These are phyloP conservation scores for Bryoglossum gracile DNA, from an alignment of 495 filamentous ascomycete genomes.

Conservation along the genomic window DNA sequence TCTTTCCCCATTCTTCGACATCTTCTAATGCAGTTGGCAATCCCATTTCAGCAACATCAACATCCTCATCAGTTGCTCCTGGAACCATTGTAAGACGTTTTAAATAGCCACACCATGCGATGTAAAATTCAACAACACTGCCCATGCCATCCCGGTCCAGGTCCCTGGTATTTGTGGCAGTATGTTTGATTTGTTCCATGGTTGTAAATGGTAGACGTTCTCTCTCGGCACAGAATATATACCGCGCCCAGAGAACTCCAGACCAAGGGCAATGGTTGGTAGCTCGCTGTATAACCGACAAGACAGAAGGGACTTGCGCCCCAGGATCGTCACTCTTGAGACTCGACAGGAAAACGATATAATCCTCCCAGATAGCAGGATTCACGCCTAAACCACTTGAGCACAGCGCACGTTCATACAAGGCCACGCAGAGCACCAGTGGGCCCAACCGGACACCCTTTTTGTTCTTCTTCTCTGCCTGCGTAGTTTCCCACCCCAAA, in stretches of 20 bases:
- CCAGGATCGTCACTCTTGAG: background rate
- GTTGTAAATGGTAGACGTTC: slow-evolving; percentile 65
- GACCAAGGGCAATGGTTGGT: slow-evolving; percentile 90
- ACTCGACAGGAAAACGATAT: slow-evolving; percentile 59
- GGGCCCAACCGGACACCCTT: slow-evolving; percentile 44
- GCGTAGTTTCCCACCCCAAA: slow-evolving; percentile 71
- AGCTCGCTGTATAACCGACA: slow-evolving; percentile 61
- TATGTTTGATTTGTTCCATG: slow-evolving; percentile 85
- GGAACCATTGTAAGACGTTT: slow-evolving; percentile 48
- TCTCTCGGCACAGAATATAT: slow-evolving; percentile 73
- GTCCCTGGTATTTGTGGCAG: slow-evolving; percentile 73
- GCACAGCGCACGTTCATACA: slow-evolving; percentile 74
- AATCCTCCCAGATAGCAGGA: slow-evolving; percentile 71
- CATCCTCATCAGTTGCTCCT: slow-evolving; percentile 61
- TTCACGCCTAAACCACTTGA: slow-evolving; percentile 58
- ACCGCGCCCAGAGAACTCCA: slow-evolving; percentile 82
- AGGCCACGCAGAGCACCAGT: slow-evolving; percentile 48
- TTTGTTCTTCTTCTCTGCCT: slow-evolving; percentile 33
- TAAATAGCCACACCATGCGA: slow-evolving; percentile 88
- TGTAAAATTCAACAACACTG: slow-evolving; percentile 80
- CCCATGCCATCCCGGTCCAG: slow-evolving; percentile 67
- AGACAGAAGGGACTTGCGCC: slow-evolving; percentile 21
- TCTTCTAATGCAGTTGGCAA: slow-evolving; percentile 78
- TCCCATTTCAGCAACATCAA: slow-evolving; percentile 85
- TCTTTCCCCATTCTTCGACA: slow-evolving; percentile 67